A percentile compares a stretch with the other conserved stretches of the same genome.
Evolutionary conservation across 495 filamentous ascomycete species (phyloP).

Genomic region (Amniculicola lignicola): DNA sequence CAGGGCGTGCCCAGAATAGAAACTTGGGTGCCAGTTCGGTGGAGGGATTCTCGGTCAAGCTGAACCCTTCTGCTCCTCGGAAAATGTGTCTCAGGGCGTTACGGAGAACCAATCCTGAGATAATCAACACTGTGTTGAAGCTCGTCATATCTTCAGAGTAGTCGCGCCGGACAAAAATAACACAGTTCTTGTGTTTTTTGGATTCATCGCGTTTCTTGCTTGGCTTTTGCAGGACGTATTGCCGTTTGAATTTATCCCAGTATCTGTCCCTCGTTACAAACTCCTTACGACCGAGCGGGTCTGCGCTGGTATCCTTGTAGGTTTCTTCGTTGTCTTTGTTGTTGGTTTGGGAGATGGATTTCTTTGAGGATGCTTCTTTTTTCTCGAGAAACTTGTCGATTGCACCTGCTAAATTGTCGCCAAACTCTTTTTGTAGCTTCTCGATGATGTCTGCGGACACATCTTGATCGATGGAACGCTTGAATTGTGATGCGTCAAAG

Average conservation of each 20-base stretch:
- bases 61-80: neutral
- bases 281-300: neutral
- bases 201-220: neutral
- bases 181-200: neutral
- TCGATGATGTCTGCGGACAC: neutral
- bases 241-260: conserved; percentile 3
- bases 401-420: neutral
- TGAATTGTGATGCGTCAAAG: conserved; percentile 1
- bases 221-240: conserved; percentile 1
- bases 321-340: neutral
- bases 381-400: conserved; percentile 1
- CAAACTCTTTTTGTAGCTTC: conserved; percentile 2
- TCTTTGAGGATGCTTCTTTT: neutral
- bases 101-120: neutral
- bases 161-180: conserved; percentile 1
- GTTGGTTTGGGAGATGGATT: neutral
- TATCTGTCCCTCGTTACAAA: neutral
- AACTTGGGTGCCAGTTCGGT: neutral
- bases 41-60: neutral
- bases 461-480: neutral
- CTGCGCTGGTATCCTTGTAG: neutral
- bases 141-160: neutral
- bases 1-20: neutral
- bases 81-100: conserved; percentile 3
- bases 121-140: neutral